Evolutionary conservation across 345 rosid genomes (phyloP).

Genomic region (Salix exigua): DNA sequence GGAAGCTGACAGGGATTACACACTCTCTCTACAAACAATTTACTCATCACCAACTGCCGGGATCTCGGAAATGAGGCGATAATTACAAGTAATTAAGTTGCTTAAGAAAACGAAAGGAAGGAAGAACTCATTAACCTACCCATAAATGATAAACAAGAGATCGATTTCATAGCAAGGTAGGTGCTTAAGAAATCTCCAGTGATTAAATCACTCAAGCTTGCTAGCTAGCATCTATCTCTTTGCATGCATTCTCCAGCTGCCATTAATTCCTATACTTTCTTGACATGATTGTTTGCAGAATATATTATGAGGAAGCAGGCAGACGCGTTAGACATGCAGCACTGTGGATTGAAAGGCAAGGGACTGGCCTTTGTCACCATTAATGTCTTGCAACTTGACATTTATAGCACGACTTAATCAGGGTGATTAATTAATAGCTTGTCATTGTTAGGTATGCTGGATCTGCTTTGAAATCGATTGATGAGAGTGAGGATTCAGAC

Average conservation of each 20-base stretch:
- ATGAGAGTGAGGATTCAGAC: neutral
- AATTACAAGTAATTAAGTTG: neutral
- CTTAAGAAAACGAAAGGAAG: neutral
- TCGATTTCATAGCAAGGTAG: neutral
- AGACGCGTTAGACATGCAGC: neutral
- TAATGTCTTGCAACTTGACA: neutral
- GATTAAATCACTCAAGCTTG: neutral
- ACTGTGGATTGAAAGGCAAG: neutral
- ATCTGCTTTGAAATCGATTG: no score
- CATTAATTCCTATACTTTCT: neutral
- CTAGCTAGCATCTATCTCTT: neutral
- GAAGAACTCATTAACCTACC: no score
- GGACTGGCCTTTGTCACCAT: neutral
- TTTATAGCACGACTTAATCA: neutral
- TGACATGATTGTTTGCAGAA: neutral
- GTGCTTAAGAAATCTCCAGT: neutral
- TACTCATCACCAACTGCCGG: neutral
- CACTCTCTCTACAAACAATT: neutral
- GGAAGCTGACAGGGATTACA: constrained; percentile 19
- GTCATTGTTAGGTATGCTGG: neutral
- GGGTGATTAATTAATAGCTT: neutral
- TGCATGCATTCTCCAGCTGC: neutral
- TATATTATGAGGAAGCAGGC: neutral
- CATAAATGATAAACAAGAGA: neutral
- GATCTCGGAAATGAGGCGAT: neutral